Evolutionary conservation across 2,329 filamentous ascomycete species (phyloP).

Genomic region (Parastagonospora avenae): DNA sequence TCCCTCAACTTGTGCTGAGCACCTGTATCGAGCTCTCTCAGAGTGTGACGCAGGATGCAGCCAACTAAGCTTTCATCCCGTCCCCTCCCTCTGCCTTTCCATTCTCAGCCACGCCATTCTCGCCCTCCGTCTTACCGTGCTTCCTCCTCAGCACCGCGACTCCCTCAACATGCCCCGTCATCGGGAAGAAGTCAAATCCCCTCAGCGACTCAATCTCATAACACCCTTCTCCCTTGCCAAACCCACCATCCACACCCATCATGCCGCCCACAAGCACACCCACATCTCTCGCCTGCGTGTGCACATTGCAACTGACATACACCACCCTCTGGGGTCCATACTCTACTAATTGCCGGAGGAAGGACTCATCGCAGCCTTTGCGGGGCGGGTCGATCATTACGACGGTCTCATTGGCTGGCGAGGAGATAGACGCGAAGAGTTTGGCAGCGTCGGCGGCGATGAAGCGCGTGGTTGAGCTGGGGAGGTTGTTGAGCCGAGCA

Average conservation of each 20-base stretch:
- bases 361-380: conserved; percentile 89
- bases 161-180: conserved; percentile 72
- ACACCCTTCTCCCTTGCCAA: conserved; percentile 44
- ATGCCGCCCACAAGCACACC: conserved; percentile 81
- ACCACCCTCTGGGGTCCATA: conserved; percentile 81
- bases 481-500: conserved; percentile 75
- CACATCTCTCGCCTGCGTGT: conserved; percentile 93
- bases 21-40: too few relatives aligned
- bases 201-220: conserved; percentile 90
- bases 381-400: conserved; percentile 97
- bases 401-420: conserved; percentile 79
- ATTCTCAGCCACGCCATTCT: neutral
- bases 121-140: neutral
- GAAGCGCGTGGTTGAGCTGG: conserved; percentile 73
- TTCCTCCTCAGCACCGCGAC: conserved; percentile 63
- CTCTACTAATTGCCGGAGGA: conserved; percentile 77
- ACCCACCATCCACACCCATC: conserved; percentile 46
- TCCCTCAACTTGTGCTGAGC: too few relatives aligned
- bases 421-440: conserved; percentile 78
- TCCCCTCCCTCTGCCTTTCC: neutral
- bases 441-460: conserved; percentile 84
- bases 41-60: too few relatives aligned
- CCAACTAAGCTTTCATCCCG: too few relatives aligned
- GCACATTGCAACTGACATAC: conserved; percentile 97
- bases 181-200: conserved; percentile 97